phyloP scores from a whole-genome alignment of 2,329 filamentous ascomycete species.

The Lachnellula suecica region DNA sequence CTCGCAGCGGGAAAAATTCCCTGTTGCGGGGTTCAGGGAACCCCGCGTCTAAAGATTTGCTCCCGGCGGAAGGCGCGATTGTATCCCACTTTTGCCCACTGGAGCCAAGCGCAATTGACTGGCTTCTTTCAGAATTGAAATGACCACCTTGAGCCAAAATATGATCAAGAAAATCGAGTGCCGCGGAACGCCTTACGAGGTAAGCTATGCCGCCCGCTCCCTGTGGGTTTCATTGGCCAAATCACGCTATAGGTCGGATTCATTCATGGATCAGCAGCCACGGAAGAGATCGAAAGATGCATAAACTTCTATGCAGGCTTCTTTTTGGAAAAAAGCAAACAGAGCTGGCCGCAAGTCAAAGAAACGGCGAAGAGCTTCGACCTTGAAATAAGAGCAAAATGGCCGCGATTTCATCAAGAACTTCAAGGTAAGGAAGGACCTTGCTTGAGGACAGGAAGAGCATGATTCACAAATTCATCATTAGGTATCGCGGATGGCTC shows the following conservation, averaged over 20 bases:
- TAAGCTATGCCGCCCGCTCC: background rate
- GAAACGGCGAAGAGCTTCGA: constrained; percentile 16
- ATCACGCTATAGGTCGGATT: constrained; percentile 34
- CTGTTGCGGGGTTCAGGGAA: too few relatives aligned
- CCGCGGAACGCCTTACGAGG: background rate
- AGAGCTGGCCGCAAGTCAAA: constrained; percentile 23
- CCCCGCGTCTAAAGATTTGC: too few relatives aligned
- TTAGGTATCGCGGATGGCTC: constrained; percentile 41
- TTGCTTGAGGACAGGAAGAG: background rate
- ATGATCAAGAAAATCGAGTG: constrained; percentile 7
- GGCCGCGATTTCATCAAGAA: constrained; percentile 26
- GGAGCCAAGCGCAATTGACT: too few relatives aligned
- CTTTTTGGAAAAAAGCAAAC: constrained; percentile 26
- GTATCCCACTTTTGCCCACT: too few relatives aligned
- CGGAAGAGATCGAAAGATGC: constrained; percentile 32
- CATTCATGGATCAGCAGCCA: constrained; percentile 34
- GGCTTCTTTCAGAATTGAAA: too few relatives aligned
- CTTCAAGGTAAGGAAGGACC: constrained; percentile 35
- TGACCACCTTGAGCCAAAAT: too few relatives aligned
- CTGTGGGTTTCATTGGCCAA: constrained; percentile 10
- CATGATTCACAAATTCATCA: background rate
- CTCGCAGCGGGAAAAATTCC: too few relatives aligned
- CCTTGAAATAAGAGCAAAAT: constrained; percentile 13
- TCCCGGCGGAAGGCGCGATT: too few relatives aligned
- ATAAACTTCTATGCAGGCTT: constrained; percentile 37